These are phyloP conservation scores for Pythium vanterpoolii DNA, from an alignment of 352 stramenopile species.

Conservation along the genomic window DNA sequence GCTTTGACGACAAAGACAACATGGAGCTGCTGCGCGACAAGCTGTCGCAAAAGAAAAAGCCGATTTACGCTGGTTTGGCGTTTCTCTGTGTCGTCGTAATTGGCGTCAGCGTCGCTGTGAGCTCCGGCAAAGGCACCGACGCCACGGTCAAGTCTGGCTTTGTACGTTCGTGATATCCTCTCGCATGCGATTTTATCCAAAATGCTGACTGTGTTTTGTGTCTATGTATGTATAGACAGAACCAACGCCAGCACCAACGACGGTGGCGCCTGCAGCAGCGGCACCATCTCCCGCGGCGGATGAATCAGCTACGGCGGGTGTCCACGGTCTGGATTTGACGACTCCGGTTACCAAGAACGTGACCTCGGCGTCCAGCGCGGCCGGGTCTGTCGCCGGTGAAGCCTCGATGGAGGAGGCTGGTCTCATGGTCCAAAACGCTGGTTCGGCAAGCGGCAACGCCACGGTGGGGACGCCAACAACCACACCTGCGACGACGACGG, in stretches of 20 bases:
- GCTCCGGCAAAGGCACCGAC: background rate
- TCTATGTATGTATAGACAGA: slow-evolving; percentile 11
- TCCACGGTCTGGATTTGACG: slow-evolving; percentile 26
- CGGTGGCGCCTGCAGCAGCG: background rate
- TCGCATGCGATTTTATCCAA: background rate
- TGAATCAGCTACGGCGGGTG: slow-evolving; percentile 9
- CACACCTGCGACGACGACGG: background rate
- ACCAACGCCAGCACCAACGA: slow-evolving; percentile 2
- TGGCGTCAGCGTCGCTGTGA: slow-evolving; percentile 35
- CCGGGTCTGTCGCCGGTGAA: slow-evolving; percentile 6
- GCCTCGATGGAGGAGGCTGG: slow-evolving; percentile 20
- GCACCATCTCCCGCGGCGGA: slow-evolving; percentile 5
- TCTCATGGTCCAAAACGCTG: background rate
- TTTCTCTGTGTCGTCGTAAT: slow-evolving; percentile 55
- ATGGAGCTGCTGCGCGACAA: slow-evolving; percentile 37
- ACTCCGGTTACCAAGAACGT: background rate
- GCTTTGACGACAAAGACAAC: slow-evolving; percentile 59
- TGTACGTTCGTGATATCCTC: slow-evolving; percentile 27
- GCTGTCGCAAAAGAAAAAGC: slow-evolving; percentile 52
- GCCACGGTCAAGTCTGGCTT: slow-evolving; percentile 30
- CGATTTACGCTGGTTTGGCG: slow-evolving; percentile 56
- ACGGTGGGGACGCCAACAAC: background rate
- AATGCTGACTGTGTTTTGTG: background rate
- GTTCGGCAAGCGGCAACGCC: background rate
- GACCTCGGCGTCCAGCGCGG: slow-evolving; percentile 4